Base-by-base conservation (phyloP, 192 early-diverging fungal species). In the Coemansia sp. region DNA sequence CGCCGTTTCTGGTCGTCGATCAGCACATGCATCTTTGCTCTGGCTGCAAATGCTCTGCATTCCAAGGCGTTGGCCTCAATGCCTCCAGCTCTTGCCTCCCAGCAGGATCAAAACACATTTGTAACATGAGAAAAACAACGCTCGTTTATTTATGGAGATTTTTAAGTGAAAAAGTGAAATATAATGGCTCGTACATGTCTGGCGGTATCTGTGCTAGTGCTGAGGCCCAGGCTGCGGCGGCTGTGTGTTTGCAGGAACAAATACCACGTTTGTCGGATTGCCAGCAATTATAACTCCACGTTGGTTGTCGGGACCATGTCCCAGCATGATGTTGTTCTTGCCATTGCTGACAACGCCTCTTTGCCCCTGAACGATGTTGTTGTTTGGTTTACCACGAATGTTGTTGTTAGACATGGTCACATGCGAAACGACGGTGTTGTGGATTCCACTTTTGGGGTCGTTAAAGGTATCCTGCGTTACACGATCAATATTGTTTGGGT, bases 401-500 rank as follows among this genome's bases (percentile, higher is more conserved):
- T 70, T 69, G 61, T 77, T 83, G 26, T 56, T 61, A 50, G 62
- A 57, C 39, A 74, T 53, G 4, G 71, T 44, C 26, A 83, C 80
- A 37, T 69, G 80, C 58, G 70, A 63, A 26, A 83, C 54, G 41
- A 74, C 48, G 44, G 70, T 77, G 0, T 72, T 54, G 40, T 83
- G 80, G 6, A 77, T 65, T 16, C 72, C 69, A 13, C 71, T 70
- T 38, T 52, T 60, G 45, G 70, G 49, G 44, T 79, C 77, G 43
- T 83, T 77, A 47, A 83, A 65, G 42, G 77, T 43, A 10, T 77
- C 72, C 0, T 77, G 75, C 4, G 61, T 70, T 12, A 72, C 8
- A 18, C 43, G 61, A 9, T 77, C 72, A 48, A 83, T 42, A 41
- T 74, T 77, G 72, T 66, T 71, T 21, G 75, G 80, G 49, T 83